Percentiles rank a stretch among this genome's conserved stretches.
Conservation (phyloP, 176 grass and related monocot species). For the Puya raimondii region DNA sequence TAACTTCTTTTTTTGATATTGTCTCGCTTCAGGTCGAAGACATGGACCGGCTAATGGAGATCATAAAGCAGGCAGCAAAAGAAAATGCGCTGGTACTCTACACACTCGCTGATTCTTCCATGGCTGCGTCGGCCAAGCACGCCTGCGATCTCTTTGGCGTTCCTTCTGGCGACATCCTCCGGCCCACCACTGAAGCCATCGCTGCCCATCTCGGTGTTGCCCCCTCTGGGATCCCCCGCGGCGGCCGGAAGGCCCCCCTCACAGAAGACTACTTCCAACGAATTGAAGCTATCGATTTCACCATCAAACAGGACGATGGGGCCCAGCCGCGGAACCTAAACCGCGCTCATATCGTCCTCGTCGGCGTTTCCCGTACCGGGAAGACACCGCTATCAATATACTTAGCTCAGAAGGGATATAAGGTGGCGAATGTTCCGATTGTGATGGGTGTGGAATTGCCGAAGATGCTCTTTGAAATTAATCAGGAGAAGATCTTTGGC, state of each 20-base stretch:
- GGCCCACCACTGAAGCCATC: constrained; percentile 83
- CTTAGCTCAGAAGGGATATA: constrained; percentile 93
- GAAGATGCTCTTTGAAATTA: constrained; percentile 57
- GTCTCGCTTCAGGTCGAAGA: constrained; percentile 51
- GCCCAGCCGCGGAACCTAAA: constrained; percentile 77
- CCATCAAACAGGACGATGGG: constrained; percentile 97
- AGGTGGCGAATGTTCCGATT: constrained; percentile 88
- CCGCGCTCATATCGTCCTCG: constrained; percentile 61
- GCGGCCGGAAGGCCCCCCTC: constrained; percentile 40
- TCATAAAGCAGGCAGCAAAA: constrained; percentile 91
- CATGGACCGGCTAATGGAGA: constrained; percentile 56
- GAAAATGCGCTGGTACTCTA: constrained; percentile 80
- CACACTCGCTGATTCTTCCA: constrained; percentile 82
- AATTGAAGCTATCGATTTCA: constrained; percentile 94
- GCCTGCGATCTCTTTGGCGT: constrained; percentile 73
- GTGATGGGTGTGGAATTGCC: constrained; percentile 86
- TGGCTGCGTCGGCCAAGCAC: constrained; percentile 63
- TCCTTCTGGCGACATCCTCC: constrained; percentile 58
- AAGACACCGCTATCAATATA: constrained; percentile 96
- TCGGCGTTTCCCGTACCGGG: constrained; percentile 90
- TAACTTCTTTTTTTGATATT: constrained; percentile 10
- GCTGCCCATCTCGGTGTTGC: constrained; percentile 83
- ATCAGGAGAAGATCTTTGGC: constrained; percentile 77
- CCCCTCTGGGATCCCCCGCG: constrained; percentile 87
- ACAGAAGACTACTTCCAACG: constrained; percentile 74